Conservation (phyloP, 129 eudicot species). For the Arctium minus region DNA sequence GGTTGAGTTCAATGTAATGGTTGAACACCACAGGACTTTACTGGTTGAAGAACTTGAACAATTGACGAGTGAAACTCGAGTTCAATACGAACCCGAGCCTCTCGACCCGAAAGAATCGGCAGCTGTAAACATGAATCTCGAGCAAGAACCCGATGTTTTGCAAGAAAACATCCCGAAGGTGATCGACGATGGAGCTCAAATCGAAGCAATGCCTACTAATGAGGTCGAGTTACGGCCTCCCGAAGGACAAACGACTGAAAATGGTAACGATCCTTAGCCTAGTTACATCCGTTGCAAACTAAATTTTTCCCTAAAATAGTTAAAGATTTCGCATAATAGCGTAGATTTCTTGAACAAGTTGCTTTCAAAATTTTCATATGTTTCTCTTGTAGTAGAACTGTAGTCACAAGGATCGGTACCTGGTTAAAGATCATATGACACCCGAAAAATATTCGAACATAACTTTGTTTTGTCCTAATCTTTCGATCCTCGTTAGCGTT, state of each 20-base stretch:
- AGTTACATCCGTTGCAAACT: neutral
- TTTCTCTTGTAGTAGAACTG: neutral
- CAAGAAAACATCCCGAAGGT: neutral
- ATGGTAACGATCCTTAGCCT: neutral
- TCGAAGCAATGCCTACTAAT: neutral
- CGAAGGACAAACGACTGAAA: neutral
- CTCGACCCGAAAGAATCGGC: neutral
- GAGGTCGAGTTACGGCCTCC: neutral
- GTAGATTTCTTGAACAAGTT: neutral
- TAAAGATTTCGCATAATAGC: neutral
- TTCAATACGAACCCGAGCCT: neutral
- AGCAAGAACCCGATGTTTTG: neutral
- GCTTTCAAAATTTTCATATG: neutral
- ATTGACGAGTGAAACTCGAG: too few relatives aligned
- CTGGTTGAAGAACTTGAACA: neutral
- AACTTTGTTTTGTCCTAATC: neutral
- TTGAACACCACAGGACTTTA: neutral
- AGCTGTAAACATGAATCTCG: neutral
- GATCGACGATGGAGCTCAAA: neutral
- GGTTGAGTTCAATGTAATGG: neutral
- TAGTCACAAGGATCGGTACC: neutral
- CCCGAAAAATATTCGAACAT: neutral
- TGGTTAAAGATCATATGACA: neutral
- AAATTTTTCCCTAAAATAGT: neutral
- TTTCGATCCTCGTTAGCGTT: neutral